Evolutionary conservation across 108 stramenopile genomes (phyloP), one percentile per base, ranked within the genome.

Genomic region (Nitzschia sp.): DNA sequence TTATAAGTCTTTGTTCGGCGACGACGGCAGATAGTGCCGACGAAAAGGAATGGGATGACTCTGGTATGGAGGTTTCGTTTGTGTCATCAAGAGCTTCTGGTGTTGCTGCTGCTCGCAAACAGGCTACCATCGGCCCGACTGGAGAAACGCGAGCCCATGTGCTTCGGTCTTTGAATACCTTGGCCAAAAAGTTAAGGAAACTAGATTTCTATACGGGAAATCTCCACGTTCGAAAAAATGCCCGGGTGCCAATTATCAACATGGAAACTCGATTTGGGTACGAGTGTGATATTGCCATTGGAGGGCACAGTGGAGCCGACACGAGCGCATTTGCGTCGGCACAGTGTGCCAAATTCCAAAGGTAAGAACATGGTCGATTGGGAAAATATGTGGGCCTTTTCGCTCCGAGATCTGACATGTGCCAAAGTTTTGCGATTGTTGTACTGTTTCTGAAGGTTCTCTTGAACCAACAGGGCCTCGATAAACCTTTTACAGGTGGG

Each of bases 401-500:
- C n/a, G n/a, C n/a, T n/a, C n/a, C 38, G 21, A 46, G 70, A 25
- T 56, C 18, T 21, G 27, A 51, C 38, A 35, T 27, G 54, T 66
- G 23, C 6, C 70, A 25, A 53, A 82, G 85, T 60, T 92, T 93
- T 86, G 77, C 89, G 29, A 63, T 84, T 15, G 79, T 91, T 48
- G 85, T 93, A 0, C 26, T 90, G 26, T 17, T 90, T 5, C 68
- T 94, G 33, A 90, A 97, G 70, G 73, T 92, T 6, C 58, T 95
- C 15, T 68, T 96, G 71, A 62, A 70, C 28, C 94, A 96, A 65
- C 82, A 86, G 70, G 82, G 70, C 8, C 70, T 97, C 3, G 97
- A 96, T 79, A 92, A 93, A 63, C 95, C 97, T 11, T 97, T 95
- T 68, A 91, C 88, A 27, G 97, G 97, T 27, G 95, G 97, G 42